Conservation (phyloP, 345 rosid genomes). For the Ceriops tagal region DNA sequence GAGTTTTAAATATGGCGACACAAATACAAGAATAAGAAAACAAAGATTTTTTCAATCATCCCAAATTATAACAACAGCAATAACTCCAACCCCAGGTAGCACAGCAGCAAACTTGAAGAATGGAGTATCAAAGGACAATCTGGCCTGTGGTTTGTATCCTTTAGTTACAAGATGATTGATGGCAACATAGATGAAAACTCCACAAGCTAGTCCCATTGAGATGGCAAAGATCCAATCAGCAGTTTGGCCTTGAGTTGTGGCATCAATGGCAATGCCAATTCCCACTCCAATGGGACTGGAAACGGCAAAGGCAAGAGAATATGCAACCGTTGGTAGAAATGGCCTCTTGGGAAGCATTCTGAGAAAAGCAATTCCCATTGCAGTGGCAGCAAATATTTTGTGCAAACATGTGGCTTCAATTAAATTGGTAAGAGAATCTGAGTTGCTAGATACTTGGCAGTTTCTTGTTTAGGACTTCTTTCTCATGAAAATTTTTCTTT, state of each 20-base stretch:
- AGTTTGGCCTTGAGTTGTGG: conserved; percentile 55
- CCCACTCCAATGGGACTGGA: conserved; percentile 75
- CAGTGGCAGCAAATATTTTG: conserved; percentile 80
- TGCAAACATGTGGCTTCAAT: conserved; percentile 64
- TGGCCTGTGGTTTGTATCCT: conserved; percentile 59
- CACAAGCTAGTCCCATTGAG: conserved; percentile 84
- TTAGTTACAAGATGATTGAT: conserved; percentile 80
- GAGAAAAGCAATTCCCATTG: conserved; percentile 84
- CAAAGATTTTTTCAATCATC: conserved; percentile 26
- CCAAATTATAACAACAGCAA: conserved; percentile 83
- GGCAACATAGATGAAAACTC: conserved; percentile 72
- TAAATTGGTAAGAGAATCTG: no score
- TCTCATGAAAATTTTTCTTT: no score
- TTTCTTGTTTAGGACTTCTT: no score
- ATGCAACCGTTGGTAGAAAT: conserved; percentile 52
- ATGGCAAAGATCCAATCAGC: conserved; percentile 79
- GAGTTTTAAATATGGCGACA: background rate
- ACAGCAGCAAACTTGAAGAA: conserved; percentile 68
- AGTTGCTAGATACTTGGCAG: no score
- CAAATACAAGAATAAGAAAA: background rate
- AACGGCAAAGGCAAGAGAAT: conserved; percentile 75
- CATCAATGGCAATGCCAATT: conserved; percentile 77
- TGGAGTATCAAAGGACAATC: conserved; percentile 57
- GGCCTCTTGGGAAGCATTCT: conserved; percentile 78
- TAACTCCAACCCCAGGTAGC: conserved; percentile 58